These are phyloP conservation scores for Arthrobotrys entomopaga DNA, from an alignment of 2,329 filamentous ascomycete genomes.

Conservation along the genomic window DNA sequence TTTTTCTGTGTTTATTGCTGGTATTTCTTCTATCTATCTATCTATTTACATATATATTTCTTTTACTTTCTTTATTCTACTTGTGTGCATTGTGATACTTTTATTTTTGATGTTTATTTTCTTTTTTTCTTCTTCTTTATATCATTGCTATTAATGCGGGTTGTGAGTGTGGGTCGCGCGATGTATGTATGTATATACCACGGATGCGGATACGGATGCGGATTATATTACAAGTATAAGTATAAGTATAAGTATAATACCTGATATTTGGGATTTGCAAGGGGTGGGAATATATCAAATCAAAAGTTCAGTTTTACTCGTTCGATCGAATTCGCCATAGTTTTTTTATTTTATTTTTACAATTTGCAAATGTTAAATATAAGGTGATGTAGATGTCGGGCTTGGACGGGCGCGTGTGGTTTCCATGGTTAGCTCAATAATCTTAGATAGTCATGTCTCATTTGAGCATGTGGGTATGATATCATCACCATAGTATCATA, in stretches of 20 bases:
- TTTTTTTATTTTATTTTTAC: too few species aligned
- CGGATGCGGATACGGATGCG: slow-evolving; percentile 27
- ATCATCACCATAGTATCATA: too few species aligned
- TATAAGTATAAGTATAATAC: too few species aligned
- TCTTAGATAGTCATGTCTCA: neutral
- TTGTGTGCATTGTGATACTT: neutral
- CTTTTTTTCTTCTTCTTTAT: neutral
- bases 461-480: too few species aligned
- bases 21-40: neutral
- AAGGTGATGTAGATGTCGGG: too few species aligned
- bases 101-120: neutral
- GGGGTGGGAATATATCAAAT: slow-evolving; percentile 4
- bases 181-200: slow-evolving; percentile 27
- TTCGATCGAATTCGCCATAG: too few species aligned
- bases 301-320: neutral
- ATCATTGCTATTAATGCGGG: slow-evolving; percentile 20
- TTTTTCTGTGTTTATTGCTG: neutral
- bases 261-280: slow-evolving; percentile 1
- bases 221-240: too few species aligned
- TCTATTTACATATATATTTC: neutral
- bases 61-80: neutral
- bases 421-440: neutral
- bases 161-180: neutral
- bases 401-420: too few species aligned
- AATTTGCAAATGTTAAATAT: too few species aligned